Base-by-base conservation (phyloP, 768 basidiomycete species). In the Agaricus bisporus region DNA sequence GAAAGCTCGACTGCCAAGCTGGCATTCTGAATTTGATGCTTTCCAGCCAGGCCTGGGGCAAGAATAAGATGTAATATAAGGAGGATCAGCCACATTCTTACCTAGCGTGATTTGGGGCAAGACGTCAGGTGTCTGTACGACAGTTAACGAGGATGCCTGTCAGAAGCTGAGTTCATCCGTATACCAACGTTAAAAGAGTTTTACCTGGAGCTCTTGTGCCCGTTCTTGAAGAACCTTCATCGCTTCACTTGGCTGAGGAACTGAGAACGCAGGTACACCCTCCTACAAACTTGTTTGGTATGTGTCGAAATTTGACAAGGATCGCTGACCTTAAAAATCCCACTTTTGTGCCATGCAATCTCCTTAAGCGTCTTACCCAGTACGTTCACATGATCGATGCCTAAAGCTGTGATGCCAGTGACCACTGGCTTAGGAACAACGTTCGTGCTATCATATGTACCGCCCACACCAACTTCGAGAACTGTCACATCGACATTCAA, bases 381-480 rank as follows among this genome's bases (percentile, higher is more conserved):
- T 22, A 97, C 82, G 51, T 77, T 72, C 41, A 89, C 82, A 70
- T 99, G 97, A 63, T 99, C 97, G 58, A 98, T 80, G 1, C 97
- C 97, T 11, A 99, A 76, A 3, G 91, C 79, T 8, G 95, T 90
- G 20, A 98, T 76, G 5, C 94, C 97, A 5, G 95, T 89, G 22
- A 87, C 87, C n/a, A 94, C 64, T 0, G 97, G 97, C 53, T 79
- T 80, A 0, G 93, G 94, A 10, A 98, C 91, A 56, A 95, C 83
- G 60, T 99, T 99, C 25, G 97, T 99, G 61, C 92, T 92, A 64
- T 99, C 97, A 63, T 91, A 91, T 18, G 79, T 77, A 9, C 97
- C 97, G 18, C 97, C 97, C 17, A 99, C 86, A 8, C 97, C 97
- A 36, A 98, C 97, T 75, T 99, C 97, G 20, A 99, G 76, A 50